Percentiles rank a stretch among this genome's conserved stretches.
These are phyloP conservation scores for Aspergillus ruber DNA, from an alignment of 2,329 filamentous ascomycete species.

Conservation along the genomic window DNA sequence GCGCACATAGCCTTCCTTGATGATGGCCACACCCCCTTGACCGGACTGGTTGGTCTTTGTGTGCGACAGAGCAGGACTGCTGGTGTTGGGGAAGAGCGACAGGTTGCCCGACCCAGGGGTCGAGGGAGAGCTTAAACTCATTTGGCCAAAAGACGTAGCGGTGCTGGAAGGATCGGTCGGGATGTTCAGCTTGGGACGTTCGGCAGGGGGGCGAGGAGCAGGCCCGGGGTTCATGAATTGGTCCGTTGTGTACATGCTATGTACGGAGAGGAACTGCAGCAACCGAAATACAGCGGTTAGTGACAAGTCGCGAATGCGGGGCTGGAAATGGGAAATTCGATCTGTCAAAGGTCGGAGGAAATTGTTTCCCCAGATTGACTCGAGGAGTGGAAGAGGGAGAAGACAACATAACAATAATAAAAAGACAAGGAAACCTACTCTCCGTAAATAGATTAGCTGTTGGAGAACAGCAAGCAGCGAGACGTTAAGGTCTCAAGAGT, in stretches of 20 bases:
- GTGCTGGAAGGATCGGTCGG: constrained; percentile 65
- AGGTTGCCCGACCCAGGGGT: constrained; percentile 50
- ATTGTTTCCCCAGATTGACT: too few relatives aligned
- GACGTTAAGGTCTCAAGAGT: constrained; percentile 1
- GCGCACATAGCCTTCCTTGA: constrained; percentile 56
- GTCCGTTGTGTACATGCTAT: constrained; percentile 51
- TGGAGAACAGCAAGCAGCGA: neutral
- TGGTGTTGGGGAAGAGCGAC: constrained; percentile 61
- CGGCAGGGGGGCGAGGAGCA: constrained; percentile 80
- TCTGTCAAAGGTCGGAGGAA: neutral
- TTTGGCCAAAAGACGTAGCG: constrained; percentile 59
- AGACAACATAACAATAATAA: neutral
- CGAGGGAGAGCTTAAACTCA: constrained; percentile 63
- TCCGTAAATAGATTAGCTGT: neutral
- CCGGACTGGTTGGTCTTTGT: constrained; percentile 53
- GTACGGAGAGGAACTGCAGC: neutral
- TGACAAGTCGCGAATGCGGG: neutral
- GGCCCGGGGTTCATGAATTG: constrained; percentile 96
- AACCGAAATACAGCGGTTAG: neutral
- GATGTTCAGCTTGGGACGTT: constrained; percentile 73
- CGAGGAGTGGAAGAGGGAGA: too few relatives aligned
- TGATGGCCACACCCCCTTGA: constrained; percentile 62
- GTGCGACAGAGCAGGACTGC: constrained; percentile 63
- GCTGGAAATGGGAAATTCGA: neutral
- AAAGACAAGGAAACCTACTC: neutral